Base-by-base conservation (phyloP, 192 early-diverging fungal species). In the Coemansia furcata region DNA sequence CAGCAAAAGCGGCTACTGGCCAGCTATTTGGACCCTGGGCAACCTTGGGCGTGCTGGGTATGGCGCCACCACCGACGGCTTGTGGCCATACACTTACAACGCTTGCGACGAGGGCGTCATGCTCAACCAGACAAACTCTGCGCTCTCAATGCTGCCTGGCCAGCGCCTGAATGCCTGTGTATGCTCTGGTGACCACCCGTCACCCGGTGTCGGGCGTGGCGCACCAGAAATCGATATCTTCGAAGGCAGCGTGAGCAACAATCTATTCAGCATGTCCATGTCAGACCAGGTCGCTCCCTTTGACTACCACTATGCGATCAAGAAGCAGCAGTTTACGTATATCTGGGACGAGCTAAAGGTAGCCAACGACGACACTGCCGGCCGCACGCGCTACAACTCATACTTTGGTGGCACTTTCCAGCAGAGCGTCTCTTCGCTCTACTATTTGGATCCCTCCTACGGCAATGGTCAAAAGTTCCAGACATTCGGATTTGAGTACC, bases 41-140 rank as follows among this genome's bases (percentile, higher is more conserved):
- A 88, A 88, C 62, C 79, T 88, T 15, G 87, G 77, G 4, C 85
- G 87, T 14, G 83, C 84, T 4, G 87, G 85, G 17, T 85, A 85
- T 55, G 82, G 80, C 23, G 85, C 85, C 3, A 83, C 82, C 30
- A 88, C 86, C 46, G 87, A 85, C 44, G 85, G 87, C 0, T 65
- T 82, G 43, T 87, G 84, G 80, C 85, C 87, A 10, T 88, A 79
- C 66, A 79, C 85, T 1, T 83, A 84, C 54, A 74, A 78, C 72
- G 42, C 68, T 29, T 87, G 85, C 68, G 83, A 85, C 60, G 77
- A 74, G 49, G 85, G 85, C 21, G 85, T 84, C 10, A 65, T 85
- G 62, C 67, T 76, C 29, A 86, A 86, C 72, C 85, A 86, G 69
- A 84, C 85, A 26, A 84, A 84, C 68, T 75, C 85, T 14, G 74